Percentiles rank a stretch among this genome's conserved stretches.
Evolutionary conservation across 2,329 filamentous ascomycete species (phyloP).

Genomic region (Kalaharituber pfeilii): DNA sequence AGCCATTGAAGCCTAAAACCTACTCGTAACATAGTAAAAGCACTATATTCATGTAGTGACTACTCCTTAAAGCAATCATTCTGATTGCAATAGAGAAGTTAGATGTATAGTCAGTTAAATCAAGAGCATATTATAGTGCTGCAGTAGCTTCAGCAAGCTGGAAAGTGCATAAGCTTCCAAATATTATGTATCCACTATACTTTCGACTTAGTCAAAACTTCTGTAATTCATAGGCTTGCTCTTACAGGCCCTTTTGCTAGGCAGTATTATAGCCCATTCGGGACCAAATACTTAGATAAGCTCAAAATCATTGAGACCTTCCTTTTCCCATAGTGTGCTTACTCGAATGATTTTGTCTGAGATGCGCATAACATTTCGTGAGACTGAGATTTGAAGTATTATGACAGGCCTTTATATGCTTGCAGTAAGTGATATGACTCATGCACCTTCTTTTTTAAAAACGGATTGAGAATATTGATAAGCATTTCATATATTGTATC

Average conservation of each 20-base stretch:
- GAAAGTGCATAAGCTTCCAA: not conserved
- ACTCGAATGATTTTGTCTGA: not conserved
- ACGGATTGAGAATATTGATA: not conserved
- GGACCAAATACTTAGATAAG: not conserved
- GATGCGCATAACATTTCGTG: not conserved
- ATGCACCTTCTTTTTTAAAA: not conserved
- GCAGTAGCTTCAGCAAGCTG: constrained; percentile 13
- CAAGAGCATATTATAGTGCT: constrained; percentile 21
- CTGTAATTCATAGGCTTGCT: not conserved
- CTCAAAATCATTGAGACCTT: not conserved
- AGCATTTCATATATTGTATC: not conserved
- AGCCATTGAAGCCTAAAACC: constrained; percentile 37
- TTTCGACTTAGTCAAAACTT: not conserved
- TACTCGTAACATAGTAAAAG: constrained; percentile 33
- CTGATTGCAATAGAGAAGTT: constrained; percentile 40
- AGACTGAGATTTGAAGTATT: not conserved
- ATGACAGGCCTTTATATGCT: not conserved
- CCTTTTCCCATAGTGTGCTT: not conserved
- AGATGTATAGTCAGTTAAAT: constrained; percentile 23
- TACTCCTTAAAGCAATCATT: constrained; percentile 33
- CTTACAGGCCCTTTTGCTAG: not conserved
- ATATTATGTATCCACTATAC: not conserved
- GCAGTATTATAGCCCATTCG: not conserved
- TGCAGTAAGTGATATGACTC: not conserved
- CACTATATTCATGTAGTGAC: constrained; percentile 38